Percentiles rank a stretch among this genome's conserved stretches.
Evolutionary conservation across 441 rosid genomes (phyloP).

Genomic region (Adansonia rubrostipa): DNA sequence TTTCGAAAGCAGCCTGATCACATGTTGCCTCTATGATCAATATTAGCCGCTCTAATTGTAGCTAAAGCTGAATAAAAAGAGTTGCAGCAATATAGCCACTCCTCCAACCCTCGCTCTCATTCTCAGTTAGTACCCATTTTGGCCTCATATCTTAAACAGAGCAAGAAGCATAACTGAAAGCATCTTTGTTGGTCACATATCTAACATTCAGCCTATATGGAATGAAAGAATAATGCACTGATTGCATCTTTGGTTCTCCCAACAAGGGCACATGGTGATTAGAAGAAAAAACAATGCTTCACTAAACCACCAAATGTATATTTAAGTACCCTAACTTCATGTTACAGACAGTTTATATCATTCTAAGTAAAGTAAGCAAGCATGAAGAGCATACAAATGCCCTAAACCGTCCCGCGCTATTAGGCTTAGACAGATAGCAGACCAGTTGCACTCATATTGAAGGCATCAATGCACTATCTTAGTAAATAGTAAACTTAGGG

Average conservation of each 20-base stretch:
- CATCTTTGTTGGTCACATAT: neutral
- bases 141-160: neutral
- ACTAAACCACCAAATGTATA: neutral
- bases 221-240: neutral
- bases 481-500: neutral
- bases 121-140: neutral
- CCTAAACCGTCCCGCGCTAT: neutral
- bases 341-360: neutral
- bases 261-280: neutral
- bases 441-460: neutral
- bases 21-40: neutral
- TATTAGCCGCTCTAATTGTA: neutral
- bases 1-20: neutral
- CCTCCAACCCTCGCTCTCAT: neutral
- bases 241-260: neutral
- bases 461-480: neutral
- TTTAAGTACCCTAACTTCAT: neutral
- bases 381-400: neutral
- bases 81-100: neutral
- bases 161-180: neutral
- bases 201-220: neutral
- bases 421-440: neutral
- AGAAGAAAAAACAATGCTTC: neutral
- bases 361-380: neutral
- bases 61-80: neutral